A percentile compares a stretch with the other conserved stretches of the same genome.
These are phyloP conservation scores for Xylariaceae sp. DNA, from an alignment of 2,329 filamentous ascomycete species.

Conservation along the genomic window DNA sequence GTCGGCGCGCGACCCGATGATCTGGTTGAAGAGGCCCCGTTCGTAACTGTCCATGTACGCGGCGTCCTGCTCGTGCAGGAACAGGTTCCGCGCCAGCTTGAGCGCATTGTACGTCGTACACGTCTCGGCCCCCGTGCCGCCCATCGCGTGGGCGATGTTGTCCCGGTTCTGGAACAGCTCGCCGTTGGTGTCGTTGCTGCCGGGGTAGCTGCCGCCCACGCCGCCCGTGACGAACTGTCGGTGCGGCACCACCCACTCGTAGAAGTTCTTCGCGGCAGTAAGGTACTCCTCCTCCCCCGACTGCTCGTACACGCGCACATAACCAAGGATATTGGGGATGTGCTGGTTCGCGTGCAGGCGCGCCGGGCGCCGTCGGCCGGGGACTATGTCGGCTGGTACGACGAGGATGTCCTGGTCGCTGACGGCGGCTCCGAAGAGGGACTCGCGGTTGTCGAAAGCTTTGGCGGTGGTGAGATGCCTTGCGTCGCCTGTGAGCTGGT, in stretches of 20 bases:
- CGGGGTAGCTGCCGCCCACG: slow-evolving; percentile 28
- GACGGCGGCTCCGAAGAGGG: slow-evolving; percentile 28
- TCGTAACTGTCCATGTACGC: slow-evolving; percentile 33
- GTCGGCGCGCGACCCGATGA: slow-evolving; percentile 29
- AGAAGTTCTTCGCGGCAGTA: slow-evolving; percentile 30
- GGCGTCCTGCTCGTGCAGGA: slow-evolving; percentile 30
- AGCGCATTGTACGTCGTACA: slow-evolving; percentile 31
- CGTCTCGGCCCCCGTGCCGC: slow-evolving; percentile 27
- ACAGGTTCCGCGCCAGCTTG: slow-evolving; percentile 30
- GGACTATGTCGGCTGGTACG: slow-evolving; percentile 23
- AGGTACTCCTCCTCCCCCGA: slow-evolving; percentile 28
- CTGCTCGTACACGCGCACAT: slow-evolving; percentile 29
- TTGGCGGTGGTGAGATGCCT: slow-evolving; percentile 27
- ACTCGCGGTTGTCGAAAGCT: slow-evolving; percentile 30
- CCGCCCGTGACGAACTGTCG: slow-evolving; percentile 29
- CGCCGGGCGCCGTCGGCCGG: slow-evolving; percentile 26
- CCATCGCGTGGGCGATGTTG: slow-evolving; percentile 31
- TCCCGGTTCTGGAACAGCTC: slow-evolving; percentile 32
- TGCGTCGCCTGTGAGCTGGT: slow-evolving; percentile 27
- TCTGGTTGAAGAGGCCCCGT: slow-evolving; percentile 32
- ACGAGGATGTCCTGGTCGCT: slow-evolving; percentile 29
- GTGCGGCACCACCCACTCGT: slow-evolving; percentile 31
- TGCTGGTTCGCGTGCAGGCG: slow-evolving; percentile 31
- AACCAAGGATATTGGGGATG: slow-evolving; percentile 30
- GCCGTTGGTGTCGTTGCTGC: slow-evolving; percentile 27